Base-by-base conservation (phyloP, 306 rosid species). In the Chamaecrista fasciculata region DNA sequence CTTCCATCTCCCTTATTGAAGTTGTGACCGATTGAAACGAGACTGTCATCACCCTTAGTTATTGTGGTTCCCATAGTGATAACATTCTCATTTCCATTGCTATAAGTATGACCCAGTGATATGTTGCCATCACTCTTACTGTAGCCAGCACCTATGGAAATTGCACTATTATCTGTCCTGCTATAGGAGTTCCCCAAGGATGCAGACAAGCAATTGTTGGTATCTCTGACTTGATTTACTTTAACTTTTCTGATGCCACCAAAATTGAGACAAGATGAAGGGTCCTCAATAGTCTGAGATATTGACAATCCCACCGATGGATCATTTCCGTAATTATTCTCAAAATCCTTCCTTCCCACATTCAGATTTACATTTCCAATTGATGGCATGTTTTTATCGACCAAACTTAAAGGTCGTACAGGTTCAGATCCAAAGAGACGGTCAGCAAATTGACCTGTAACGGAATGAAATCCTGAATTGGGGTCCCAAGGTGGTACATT, bases 151-250 rank as follows among this genome's bases (percentile, higher is more conserved):
- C 81, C 78, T 36, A 86, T 67, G 15, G 90, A 73, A 71, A 88
- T 76, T 81, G 85, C 23, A 75, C 78, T 51, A 46, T 59, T 74
- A 75, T 78, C 88, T 24, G 76, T 80, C 78, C 89, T 75, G 36
- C 78, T 76, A 76, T 74, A 88, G 62, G 87, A 75, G 76, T 77
- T 76, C 50, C 87, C 95, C 70, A 85, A 25, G 4, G 96, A 77
- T 46, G 85, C 71, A 65, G 91, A 40, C 84, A 84, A 56, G 20
- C 83, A 74, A 76, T 77, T 79, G 44, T 85, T 90, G 44, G 88
- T 79, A 64, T 94, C 96, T 83, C 89, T 84, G 63, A 94, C 99
- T 82, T 94, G 91, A 84, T 94, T 94, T 71, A 94, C 97, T 82
- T 91, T 91, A 71, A 91, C 97, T 81, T 85, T 94, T 75, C 96